Evolutionary conservation across 2,329 filamentous ascomycete genomes (phyloP).

Genomic region (Ophiostoma perfectum): DNA sequence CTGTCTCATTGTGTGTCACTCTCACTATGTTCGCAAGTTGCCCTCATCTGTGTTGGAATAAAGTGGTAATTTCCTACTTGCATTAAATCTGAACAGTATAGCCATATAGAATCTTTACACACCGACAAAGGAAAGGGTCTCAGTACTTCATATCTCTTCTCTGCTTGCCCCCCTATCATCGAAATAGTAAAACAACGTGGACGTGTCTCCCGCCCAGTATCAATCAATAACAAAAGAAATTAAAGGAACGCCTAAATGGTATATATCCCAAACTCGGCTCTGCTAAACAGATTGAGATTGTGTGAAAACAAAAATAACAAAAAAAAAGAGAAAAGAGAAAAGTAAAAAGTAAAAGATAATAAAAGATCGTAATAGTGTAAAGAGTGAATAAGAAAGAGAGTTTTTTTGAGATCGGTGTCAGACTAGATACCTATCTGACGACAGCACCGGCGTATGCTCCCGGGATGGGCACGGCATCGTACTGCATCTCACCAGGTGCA

Average conservation of each 20-base stretch:
- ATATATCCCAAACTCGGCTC: constrained; percentile 22
- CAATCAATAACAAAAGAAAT: constrained; percentile 10
- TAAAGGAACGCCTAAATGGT: constrained; percentile 22
- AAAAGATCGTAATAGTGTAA: constrained; percentile 19
- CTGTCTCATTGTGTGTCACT: background rate
- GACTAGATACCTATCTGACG: background rate
- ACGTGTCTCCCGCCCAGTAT: background rate
- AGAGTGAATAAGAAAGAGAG: constrained; percentile 23
- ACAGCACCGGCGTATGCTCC: constrained; percentile 64
- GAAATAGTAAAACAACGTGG: constrained; percentile 5
- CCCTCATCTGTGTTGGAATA: constrained; percentile 13
- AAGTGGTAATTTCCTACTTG: constrained; percentile 20
- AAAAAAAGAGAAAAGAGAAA: constrained; percentile 15
- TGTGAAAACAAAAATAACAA: constrained; percentile 21
- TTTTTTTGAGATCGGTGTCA: background rate
- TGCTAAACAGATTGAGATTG: constrained; percentile 19
- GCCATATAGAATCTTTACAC: constrained; percentile 7
- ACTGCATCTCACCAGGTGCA: constrained; percentile 75
- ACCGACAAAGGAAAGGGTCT: constrained; percentile 7
- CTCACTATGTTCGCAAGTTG: background rate
- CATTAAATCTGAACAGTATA: constrained; percentile 19
- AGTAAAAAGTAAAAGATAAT: constrained; percentile 13
- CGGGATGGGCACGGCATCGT: constrained; percentile 82
- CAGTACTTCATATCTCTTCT: background rate
- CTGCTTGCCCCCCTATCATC: background rate